Evolutionary conservation across 179 eudicot species (phyloP).

Genomic region (Gypsophila paniculata): DNA sequence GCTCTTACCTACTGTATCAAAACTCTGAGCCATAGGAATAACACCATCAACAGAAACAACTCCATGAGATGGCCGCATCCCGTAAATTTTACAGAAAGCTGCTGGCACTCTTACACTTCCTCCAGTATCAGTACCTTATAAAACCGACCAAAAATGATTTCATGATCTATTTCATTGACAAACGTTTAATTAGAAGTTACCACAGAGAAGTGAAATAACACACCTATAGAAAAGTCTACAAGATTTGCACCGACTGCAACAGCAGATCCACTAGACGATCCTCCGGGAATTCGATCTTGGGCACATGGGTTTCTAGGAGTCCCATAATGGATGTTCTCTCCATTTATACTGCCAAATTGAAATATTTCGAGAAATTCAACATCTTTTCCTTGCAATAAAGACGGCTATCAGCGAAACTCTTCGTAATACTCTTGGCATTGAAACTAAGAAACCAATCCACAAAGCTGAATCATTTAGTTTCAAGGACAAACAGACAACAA

Average conservation of each 20-base stretch:
- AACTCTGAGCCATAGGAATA: constrained; percentile 89
- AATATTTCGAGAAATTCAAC: neutral
- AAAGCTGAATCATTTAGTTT: neutral
- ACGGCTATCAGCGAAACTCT: too few relatives aligned
- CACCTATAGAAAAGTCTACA: constrained; percentile 78
- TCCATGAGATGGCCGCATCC: constrained; percentile 91
- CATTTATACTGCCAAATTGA: constrained; percentile 58
- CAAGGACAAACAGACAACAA: constrained; percentile 1
- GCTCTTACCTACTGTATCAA: constrained; percentile 81
- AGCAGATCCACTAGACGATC: constrained; percentile 96
- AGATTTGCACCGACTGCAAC: constrained; percentile 81
- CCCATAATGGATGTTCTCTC: constrained; percentile 82
- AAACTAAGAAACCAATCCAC: neutral
- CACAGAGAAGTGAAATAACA: neutral
- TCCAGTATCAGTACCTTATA: constrained; percentile 90
- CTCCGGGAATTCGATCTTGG: constrained; percentile 81
- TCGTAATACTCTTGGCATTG: too few relatives aligned
- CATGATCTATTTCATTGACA: neutral
- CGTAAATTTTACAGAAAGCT: constrained; percentile 76
- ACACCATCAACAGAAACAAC: constrained; percentile 67
- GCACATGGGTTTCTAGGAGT: constrained; percentile 82
- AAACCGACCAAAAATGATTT: constrained; percentile 1
- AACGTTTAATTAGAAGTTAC: neutral
- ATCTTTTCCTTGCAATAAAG: neutral
- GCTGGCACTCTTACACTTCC: constrained; percentile 97